phyloP scores from a whole-genome alignment of 1,284 basidiomycete genomes.

The Trichosporon inkin region DNA sequence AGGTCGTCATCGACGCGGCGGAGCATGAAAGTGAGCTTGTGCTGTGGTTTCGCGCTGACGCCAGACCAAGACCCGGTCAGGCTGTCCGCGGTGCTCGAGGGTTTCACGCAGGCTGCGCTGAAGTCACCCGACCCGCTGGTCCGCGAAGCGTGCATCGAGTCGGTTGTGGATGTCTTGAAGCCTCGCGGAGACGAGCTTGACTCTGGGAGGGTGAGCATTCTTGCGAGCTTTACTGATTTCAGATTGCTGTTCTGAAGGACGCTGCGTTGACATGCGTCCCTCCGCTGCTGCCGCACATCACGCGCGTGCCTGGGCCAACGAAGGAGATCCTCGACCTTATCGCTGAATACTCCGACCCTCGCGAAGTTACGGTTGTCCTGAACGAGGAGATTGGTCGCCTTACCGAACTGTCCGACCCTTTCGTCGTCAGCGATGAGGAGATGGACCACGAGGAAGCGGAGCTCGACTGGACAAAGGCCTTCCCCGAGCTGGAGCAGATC shows the following conservation, averaged over 20 bases:
- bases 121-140: slow-evolving; percentile 17
- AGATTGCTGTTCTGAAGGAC: slow-evolving; percentile 21
- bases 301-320: neutral
- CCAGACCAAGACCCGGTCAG: slow-evolving; percentile 11
- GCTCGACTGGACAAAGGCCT: slow-evolving; percentile 49
- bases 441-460: slow-evolving; percentile 32
- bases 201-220: slow-evolving; percentile 15
- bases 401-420: slow-evolving; percentile 30
- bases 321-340: slow-evolving; percentile 23
- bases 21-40: slow-evolving; percentile 9
- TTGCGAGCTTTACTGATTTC: neutral
- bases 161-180: slow-evolving; percentile 18
- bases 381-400: slow-evolving; percentile 29
- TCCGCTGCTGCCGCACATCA: slow-evolving; percentile 16
- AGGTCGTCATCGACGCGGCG: slow-evolving; percentile 18
- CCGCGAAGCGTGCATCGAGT: slow-evolving; percentile 23
- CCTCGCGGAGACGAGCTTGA: slow-evolving; percentile 18
- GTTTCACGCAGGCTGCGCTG: slow-evolving; percentile 14
- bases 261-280: slow-evolving; percentile 22
- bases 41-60: neutral
- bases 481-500: slow-evolving; percentile 56
- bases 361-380: slow-evolving; percentile 36
- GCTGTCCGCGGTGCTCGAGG: slow-evolving; percentile 20
- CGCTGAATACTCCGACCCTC: slow-evolving; percentile 22
- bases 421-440: slow-evolving; percentile 34